Base-by-base conservation (phyloP, 805 yeast species). In the Candida yuanshanica region DNA sequence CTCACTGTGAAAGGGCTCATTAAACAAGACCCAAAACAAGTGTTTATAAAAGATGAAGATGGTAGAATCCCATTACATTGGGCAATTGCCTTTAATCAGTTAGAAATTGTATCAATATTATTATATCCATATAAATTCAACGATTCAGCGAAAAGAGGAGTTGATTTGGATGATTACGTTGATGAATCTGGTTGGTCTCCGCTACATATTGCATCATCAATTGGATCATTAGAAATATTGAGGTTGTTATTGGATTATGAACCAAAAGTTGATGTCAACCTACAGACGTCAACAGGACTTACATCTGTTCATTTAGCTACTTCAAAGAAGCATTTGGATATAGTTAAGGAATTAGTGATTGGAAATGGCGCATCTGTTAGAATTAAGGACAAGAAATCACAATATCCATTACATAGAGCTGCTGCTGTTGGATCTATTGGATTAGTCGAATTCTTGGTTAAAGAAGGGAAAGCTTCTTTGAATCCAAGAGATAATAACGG, bases 131-230 rank as follows among this genome's bases (percentile, higher is more conserved):
- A 51, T 41, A 60, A 41, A 46, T 58, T 39, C 45, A 31, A 56
- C 12, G 27, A 42, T 17, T 27, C 26, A 1, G 50, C 51, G 35
- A 44, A 40, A n/a, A 40, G 62, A 16, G 65, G 66, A 25, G 62
- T 74, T 20, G 91, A 87, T 47, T 58, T 88, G 11, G 93, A 88
- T 55, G 84, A 81, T 4, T 58, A 70, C 51, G 52, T 55, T 0
- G 98, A 90, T 58, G 81, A 74, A 16, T 70, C 90, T 10, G 95
- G 95, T 1, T 90, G 96, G 96, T 82, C 91, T 0, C 88, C 95
- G 1, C 53, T 87, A 25, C 97, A 90, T 60, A 80, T 91, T 39
- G 88, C 93, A 0, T 73, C 84, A 0, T 75, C 96, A 0, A 68
- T 82, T 2, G 96, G 96, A 0, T 75, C 78, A 51, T 50, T 68